Conservation (phyloP, 371 early-diverging fungal species). For the Mortierella sp. region DNA sequence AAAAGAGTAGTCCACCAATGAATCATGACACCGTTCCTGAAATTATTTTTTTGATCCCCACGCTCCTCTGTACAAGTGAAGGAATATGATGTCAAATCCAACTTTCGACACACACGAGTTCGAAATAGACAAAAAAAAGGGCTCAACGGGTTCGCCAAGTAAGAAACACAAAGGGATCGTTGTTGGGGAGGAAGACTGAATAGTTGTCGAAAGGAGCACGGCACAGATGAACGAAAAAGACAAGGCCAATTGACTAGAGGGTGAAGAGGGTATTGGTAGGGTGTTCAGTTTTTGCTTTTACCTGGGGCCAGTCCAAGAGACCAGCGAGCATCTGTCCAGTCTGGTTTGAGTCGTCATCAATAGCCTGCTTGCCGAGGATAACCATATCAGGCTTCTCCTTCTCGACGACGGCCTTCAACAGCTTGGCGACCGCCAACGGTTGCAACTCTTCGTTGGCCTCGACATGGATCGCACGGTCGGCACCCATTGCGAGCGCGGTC, state of each 20-base stretch:
- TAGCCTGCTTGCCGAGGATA: constrained; percentile 98
- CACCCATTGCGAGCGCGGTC: constrained; percentile 99
- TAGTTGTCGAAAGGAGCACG: too few relatives aligned
- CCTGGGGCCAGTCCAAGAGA: constrained; percentile 94
- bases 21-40: constrained; percentile 36
- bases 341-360: constrained; percentile 98
- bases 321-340: constrained; percentile 99
- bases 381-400: constrained; percentile 95
- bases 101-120: constrained; percentile 19
- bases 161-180: neutral
- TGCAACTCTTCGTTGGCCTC: constrained; percentile 87
- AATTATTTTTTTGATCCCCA: constrained; percentile 11
- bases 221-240: too few relatives aligned
- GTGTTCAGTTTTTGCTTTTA: too few relatives aligned
- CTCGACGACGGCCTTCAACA: constrained; percentile 87
- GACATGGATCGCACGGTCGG: constrained; percentile 96
- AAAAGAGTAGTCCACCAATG: constrained; percentile 9
- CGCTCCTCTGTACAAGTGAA: neutral
- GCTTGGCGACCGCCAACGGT: constrained; percentile 93
- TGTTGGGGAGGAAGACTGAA: neutral
- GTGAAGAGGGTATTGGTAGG: neutral
- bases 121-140: neutral
- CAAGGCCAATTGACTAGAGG: neutral
- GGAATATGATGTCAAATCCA: neutral
- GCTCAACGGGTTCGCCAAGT: neutral